Base-by-base conservation (phyloP, 495 filamentous ascomycete genomes). In the Trichocladium antarcticum region DNA sequence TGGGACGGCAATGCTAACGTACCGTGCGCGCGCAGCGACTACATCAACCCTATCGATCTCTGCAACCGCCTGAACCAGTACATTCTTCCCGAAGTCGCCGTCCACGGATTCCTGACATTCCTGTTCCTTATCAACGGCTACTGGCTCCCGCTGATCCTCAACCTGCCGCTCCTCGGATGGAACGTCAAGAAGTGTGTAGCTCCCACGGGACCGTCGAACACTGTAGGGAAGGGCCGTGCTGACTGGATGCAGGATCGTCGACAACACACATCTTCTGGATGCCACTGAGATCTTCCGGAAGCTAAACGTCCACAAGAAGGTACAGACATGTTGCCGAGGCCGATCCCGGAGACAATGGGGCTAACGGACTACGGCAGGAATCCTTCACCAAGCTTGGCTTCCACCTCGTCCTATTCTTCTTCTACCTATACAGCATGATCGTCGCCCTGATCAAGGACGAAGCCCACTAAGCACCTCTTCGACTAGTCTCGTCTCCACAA, bases 41-140 rank as follows among this genome's bases (percentile, higher is more conserved):
- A 99, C 73, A 97, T 99, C 74, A 99, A 99, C 74, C 93, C 93
- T 14, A 97, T 97, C 76, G 93, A 99, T 64, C 89, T 99, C 55
- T 99, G 93, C 84, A 99, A 99, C 82, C 85, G 93, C 57, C 85
- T 99, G 55, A 99, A 99, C 75, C 89, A 89, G 67, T 97, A 99
- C 75, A 99, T 99, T 67, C 81, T 97, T 65, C 93, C 93, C 65
- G 93, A 99, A 79, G 93, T 92, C 58, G 89, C 86, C 55, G 89
- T 99, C 51, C 93, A 99, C 64, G 89, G 81, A 49, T 88, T 95
- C 75, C 73, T 99, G 59, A 96, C 93, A 51, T 79, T 86, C 65
- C 67, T 97, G 46, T 99, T 99, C 74, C 73, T 97, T 43, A 85
- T 99, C 73, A 99, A 97, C 66, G 93, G 93, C 51, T 99, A 99